phyloP scores from a whole-genome alignment of 257 asterid species.

The Nicotiana obtusifolia region DNA sequence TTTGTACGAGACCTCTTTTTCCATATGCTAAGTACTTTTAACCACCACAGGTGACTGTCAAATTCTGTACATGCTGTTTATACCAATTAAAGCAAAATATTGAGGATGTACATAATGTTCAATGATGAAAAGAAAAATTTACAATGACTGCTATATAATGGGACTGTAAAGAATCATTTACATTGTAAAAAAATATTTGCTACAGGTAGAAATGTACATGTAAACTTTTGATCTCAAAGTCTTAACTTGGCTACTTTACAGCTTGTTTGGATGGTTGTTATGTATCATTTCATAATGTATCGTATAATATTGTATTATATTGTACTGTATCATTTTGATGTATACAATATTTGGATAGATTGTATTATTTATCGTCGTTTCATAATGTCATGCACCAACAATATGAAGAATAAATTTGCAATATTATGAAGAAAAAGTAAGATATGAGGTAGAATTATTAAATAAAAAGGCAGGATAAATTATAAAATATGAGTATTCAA shows the following conservation, averaged over 20 bases:
- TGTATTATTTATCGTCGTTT: too few relatives aligned
- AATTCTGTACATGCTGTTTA: background rate
- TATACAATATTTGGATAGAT: too few relatives aligned
- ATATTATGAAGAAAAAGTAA: too few relatives aligned
- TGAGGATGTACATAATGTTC: background rate
- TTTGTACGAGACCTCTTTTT: background rate
- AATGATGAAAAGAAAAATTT: background rate
- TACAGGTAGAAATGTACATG: background rate
- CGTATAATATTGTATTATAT: too few relatives aligned
- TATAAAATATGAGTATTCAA: too few relatives aligned
- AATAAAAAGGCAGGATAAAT: too few relatives aligned
- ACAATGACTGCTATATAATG: background rate
- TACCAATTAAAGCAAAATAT: background rate
- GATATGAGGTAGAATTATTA: too few relatives aligned
- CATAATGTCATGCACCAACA: too few relatives aligned
- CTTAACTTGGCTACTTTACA: background rate
- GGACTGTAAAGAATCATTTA: background rate
- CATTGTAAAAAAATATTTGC: background rate
- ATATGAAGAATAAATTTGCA: too few relatives aligned
- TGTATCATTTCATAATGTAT: too few relatives aligned
- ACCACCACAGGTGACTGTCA: background rate
- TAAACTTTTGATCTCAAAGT: background rate
- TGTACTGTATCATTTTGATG: too few relatives aligned
- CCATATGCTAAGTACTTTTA: background rate
- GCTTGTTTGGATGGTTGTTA: too few relatives aligned